Evolutionary conservation across 2,329 filamentous ascomycete genomes (phyloP).

Genomic region (Monilinia laxa): DNA sequence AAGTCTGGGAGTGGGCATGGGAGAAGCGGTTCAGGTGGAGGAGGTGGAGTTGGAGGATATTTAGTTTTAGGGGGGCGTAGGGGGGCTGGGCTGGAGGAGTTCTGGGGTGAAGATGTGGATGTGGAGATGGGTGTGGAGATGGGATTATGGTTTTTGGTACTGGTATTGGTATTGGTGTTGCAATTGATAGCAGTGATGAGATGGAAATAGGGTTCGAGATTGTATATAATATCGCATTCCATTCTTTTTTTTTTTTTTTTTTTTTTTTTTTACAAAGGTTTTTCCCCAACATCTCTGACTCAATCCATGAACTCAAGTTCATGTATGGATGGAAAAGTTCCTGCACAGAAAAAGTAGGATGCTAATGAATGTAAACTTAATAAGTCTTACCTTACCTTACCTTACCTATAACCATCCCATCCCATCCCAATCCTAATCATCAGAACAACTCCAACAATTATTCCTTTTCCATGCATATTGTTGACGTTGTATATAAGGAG

Average conservation of each 20-base stretch:
- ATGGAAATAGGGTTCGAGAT: background rate
- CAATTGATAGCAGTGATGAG: too few species aligned
- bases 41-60: slow-evolving; percentile 14
- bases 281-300: background rate
- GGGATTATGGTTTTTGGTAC: background rate
- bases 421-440: too few species aligned
- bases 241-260: slow-evolving; percentile 6
- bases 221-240: slow-evolving; percentile 6
- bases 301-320: background rate
- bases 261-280: background rate
- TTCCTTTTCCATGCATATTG: background rate
- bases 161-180: background rate
- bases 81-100: background rate
- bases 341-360: background rate
- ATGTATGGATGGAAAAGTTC: too few species aligned
- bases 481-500: background rate
- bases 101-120: background rate
- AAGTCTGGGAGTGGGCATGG: background rate
- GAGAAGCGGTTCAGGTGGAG: background rate
- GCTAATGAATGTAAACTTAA: background rate
- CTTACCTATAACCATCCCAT: too few species aligned
- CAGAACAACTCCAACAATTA: too few species aligned
- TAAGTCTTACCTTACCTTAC: too few species aligned
- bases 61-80: too few species aligned
- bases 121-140: too few species aligned